phyloP scores from a whole-genome alignment of 805 yeast species.

The Cyberlindnera amylophila region DNA sequence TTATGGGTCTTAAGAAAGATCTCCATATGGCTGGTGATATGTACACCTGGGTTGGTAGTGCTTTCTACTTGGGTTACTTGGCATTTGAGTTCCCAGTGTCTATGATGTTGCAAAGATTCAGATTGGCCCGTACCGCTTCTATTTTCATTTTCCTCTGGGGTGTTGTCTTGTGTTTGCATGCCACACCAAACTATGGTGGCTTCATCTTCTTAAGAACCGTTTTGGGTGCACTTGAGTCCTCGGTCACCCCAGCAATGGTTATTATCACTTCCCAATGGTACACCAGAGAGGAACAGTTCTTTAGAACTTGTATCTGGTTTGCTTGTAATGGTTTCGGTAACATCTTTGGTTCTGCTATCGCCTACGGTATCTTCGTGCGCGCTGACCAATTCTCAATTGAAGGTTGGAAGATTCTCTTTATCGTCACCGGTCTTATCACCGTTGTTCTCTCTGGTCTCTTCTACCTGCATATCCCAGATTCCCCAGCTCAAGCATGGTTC shows the following conservation, averaged over 20 bases:
- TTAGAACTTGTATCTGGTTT: constrained; percentile 41
- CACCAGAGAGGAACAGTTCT: constrained; percentile 41
- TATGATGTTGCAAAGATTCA: constrained; percentile 47
- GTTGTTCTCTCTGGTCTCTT: constrained; percentile 45
- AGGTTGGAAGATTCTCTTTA: constrained; percentile 59
- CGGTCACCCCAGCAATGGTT: constrained; percentile 54
- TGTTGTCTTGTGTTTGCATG: constrained; percentile 43
- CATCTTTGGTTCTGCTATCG: constrained; percentile 47
- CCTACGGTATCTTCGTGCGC: constrained; percentile 46
- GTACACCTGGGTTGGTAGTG: constrained; percentile 54
- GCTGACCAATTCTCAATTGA: constrained; percentile 35
- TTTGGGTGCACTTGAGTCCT: constrained; percentile 49
- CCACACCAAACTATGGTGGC: constrained; percentile 34
- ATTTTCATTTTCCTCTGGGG: constrained; percentile 59
- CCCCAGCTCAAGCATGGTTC: constrained; percentile 48
- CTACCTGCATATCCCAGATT: constrained; percentile 49
- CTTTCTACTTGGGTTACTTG: constrained; percentile 62
- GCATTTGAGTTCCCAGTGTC: constrained; percentile 50
- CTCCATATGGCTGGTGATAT: constrained; percentile 41
- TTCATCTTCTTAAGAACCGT: constrained; percentile 44
- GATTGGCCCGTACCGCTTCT: constrained; percentile 48
- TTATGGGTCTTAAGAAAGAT: constrained; percentile 46
- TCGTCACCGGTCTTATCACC: constrained; percentile 59
- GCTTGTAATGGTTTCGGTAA: constrained; percentile 43
- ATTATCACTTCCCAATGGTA: constrained; percentile 57